Evolutionary conservation across 2,329 filamentous ascomycete genomes (phyloP), one percentile per base, ranked within the genome.

Genomic region (Sphaerulina populicola): DNA sequence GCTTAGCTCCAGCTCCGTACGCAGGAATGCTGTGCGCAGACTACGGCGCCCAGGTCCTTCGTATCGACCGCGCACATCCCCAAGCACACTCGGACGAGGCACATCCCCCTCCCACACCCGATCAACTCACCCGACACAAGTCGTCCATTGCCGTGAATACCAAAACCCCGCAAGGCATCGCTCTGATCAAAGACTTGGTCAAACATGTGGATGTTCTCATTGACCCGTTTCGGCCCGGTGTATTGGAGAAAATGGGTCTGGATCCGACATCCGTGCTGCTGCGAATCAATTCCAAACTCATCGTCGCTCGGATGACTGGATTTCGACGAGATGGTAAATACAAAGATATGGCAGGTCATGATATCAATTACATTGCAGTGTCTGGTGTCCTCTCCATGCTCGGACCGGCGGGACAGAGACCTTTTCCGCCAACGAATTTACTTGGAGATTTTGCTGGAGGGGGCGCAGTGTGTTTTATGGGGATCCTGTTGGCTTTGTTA

Each of bases 361-460:
- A 96, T 67, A 95, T 96, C 68, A 96, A 97, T 66, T 97, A 97
- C 69, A 83, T 97, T 38, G 88, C 90, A 44, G 87, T 95, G 0
- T 86, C 85, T 0, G 91, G 91, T 0, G 83, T 86, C 1, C 71
- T 97, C 27, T 77, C 78, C 0, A 74, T 95, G 69, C 78, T 97
- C 2, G 91, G 91, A 0, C 75, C 85, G 0, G 72, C 73, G 27
- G 77, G 75, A 12, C 79, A 83, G 64, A 82, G 80, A 57, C 91
- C 91, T 1, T 82, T 85, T 55, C 78, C 90, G 14, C 93, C 93
- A 0, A 80, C 75, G 5, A 97, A 97, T 63, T 77, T 97, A 14
- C 72, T 97, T 1, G 91, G 82, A 0, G 91, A 97, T 67, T 97
- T 97, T 60, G 93, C 87, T 0, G 91, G 89, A 30, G 91, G 91